A percentile compares a stretch with the other conserved stretches of the same genome.
Evolutionary conservation across 305 asterid species (phyloP).

Genomic region (Andrographis paniculata): DNA sequence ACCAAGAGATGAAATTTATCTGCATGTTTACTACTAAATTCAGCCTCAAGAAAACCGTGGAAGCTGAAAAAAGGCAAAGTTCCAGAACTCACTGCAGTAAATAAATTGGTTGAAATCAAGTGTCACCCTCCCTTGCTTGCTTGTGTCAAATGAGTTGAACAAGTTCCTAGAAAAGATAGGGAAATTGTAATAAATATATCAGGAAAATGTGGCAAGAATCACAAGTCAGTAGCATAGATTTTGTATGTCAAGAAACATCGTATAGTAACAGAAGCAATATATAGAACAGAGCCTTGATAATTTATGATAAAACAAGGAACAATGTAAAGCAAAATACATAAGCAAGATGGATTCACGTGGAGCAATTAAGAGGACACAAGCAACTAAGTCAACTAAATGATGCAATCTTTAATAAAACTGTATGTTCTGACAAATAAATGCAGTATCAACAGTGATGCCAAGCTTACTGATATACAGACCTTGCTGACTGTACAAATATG

Average conservation of each 20-base stretch:
- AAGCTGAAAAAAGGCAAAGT: too few species aligned
- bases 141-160: slow-evolving; percentile 66
- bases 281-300: background rate
- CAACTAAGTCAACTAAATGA: slow-evolving; percentile 5
- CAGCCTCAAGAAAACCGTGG: too few species aligned
- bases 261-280: background rate
- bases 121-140: slow-evolving; percentile 76
- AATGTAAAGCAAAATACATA: background rate
- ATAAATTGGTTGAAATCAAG: slow-evolving; percentile 79
- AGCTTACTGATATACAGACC: slow-evolving; percentile 31
- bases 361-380: background rate
- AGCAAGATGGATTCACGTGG: slow-evolving; percentile 6
- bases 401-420: too few species aligned
- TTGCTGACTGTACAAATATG: slow-evolving; percentile 76
- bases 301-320: background rate
- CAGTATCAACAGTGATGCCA: slow-evolving; percentile 1
- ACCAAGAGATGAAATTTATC: too few species aligned
- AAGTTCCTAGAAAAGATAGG: slow-evolving; percentile 43
- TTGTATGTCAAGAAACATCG: too few species aligned
- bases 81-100: slow-evolving; percentile 60
- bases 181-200: background rate
- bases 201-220: too few species aligned
- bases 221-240: too few species aligned
- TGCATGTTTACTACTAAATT: too few species aligned
- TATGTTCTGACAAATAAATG: too few species aligned